A percentile compares a stretch with the other conserved stretches of the same genome.
Conservation (phyloP, 495 filamentous ascomycete genomes). For the Parachaetomium inaequale region DNA sequence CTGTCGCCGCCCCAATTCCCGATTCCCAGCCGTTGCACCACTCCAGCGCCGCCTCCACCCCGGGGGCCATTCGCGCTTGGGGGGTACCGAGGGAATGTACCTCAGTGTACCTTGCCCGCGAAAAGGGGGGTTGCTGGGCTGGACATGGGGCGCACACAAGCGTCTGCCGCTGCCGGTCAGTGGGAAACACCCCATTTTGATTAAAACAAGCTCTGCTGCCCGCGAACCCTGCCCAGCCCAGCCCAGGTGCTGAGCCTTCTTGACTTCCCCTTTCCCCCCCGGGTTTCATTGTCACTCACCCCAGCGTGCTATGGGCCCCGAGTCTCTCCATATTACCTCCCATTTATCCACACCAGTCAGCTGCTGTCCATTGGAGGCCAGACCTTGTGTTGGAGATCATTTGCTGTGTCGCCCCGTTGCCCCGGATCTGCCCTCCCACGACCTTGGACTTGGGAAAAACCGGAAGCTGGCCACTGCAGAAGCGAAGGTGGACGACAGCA, state of each 20-base stretch:
- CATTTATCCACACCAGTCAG: constrained; percentile 47
- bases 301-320: constrained; percentile 29
- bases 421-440: constrained; percentile 1
- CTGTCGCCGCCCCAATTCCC: constrained; percentile 24
- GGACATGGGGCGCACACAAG: constrained; percentile 5
- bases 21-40: constrained; percentile 26
- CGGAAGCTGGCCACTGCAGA: constrained; percentile 3
- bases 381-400: constrained; percentile 34
- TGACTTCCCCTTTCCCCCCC: constrained; percentile 2
- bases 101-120: constrained; percentile 19
- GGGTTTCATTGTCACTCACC: constrained; percentile 19
- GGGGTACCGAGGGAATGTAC: constrained; percentile 22
- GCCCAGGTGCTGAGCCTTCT: constrained; percentile 13
- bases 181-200: constrained; percentile 9
- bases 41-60: constrained; percentile 21
- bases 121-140: constrained; percentile 10
- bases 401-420: constrained; percentile 16
- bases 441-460: neutral
- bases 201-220: constrained; percentile 20
- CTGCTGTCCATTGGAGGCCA: constrained; percentile 35
- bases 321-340: constrained; percentile 44
- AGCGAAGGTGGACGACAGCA: neutral
- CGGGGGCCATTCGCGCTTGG: constrained; percentile 21
- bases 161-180: constrained; percentile 2
- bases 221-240: neutral